Conservation (phyloP, 202 grass and related monocot genomes). For the Panicum hallii region DNA sequence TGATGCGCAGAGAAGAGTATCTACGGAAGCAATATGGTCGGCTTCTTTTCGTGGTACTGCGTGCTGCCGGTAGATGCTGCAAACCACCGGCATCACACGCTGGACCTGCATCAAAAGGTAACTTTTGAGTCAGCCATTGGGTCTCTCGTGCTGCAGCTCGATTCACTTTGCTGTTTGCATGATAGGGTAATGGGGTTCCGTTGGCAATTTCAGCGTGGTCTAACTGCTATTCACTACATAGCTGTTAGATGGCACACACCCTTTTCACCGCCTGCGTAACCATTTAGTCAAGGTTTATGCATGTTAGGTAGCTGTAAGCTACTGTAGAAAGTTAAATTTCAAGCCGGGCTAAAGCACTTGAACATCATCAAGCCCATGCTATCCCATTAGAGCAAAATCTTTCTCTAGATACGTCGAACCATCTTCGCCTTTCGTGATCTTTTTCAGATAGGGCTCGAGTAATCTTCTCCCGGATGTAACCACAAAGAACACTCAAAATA, state of each 20-base stretch:
- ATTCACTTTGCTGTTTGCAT: slow-evolving; percentile 19
- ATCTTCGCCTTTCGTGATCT: not conserved
- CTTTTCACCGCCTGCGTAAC: not conserved
- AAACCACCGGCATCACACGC: slow-evolving; percentile 43
- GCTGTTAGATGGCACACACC: slow-evolving; percentile 33
- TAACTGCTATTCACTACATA: slow-evolving; percentile 31
- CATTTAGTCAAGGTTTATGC: not conserved
- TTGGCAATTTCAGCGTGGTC: slow-evolving; percentile 33
- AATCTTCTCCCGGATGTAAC: not conserved
- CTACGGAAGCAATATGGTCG: slow-evolving; percentile 16
- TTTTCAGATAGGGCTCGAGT: slow-evolving; percentile 9
- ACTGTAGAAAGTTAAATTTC: not conserved
- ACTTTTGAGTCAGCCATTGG: slow-evolving; percentile 31
- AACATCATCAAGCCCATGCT: not conserved
- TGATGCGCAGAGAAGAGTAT: not conserved
- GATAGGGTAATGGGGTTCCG: not conserved
- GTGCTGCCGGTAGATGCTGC: slow-evolving; percentile 6
- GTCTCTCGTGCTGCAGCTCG: slow-evolving; percentile 17
- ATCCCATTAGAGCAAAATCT: not conserved
- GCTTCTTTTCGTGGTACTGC: not conserved
- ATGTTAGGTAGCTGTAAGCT: not conserved
- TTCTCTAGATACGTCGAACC: not conserved
- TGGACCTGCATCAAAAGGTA: slow-evolving; percentile 30
- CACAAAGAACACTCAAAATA: slow-evolving; percentile 20
- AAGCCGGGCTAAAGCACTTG: not conserved